Conservation (phyloP, 768 basidiomycete species). For the Mycena vitilis region DNA sequence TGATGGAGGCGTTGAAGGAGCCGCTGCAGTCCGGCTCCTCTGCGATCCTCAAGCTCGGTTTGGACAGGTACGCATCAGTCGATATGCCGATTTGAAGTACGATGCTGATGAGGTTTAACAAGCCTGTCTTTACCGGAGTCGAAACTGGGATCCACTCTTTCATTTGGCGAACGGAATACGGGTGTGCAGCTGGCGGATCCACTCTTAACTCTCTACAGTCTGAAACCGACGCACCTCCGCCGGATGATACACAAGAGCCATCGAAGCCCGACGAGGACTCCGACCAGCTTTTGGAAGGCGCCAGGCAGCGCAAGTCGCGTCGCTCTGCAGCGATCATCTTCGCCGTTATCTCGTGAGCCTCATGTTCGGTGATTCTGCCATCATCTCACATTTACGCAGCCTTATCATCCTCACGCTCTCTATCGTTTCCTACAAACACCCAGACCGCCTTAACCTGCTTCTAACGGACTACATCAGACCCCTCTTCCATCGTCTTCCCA, state of each 20-base stretch:
- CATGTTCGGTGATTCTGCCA: too few species aligned
- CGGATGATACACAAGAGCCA: slow-evolving; percentile 21
- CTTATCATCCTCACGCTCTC: slow-evolving; percentile 24
- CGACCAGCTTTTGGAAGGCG: slow-evolving; percentile 30
- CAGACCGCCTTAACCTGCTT: slow-evolving; percentile 22
- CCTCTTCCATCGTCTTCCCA: slow-evolving; percentile 8
- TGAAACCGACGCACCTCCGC: slow-evolving; percentile 1
- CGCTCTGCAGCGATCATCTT: slow-evolving; percentile 30
- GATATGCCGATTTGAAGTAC: too few species aligned
- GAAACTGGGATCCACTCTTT: slow-evolving; percentile 8
- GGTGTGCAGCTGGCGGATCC: slow-evolving; percentile 14
- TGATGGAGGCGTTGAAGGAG: background rate
- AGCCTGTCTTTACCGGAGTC: slow-evolving; percentile 19
- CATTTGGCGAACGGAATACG: slow-evolving; percentile 28
- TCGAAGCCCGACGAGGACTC: slow-evolving; percentile 18
- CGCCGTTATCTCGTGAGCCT: slow-evolving; percentile 25
- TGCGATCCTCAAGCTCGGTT: slow-evolving; percentile 15
- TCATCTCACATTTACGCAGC: background rate
- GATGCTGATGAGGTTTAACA: background rate
- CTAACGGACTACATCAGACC: slow-evolving; percentile 18
- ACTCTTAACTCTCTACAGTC: background rate
- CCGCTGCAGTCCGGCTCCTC: slow-evolving; percentile 14
- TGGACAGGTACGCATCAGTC: slow-evolving; percentile 6
- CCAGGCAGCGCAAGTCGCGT: slow-evolving; percentile 21
- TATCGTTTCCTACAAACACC: slow-evolving; percentile 30